Conservation (phyloP, 2,329 filamentous ascomycete genomes). For the Magnaporthales sp. region DNA sequence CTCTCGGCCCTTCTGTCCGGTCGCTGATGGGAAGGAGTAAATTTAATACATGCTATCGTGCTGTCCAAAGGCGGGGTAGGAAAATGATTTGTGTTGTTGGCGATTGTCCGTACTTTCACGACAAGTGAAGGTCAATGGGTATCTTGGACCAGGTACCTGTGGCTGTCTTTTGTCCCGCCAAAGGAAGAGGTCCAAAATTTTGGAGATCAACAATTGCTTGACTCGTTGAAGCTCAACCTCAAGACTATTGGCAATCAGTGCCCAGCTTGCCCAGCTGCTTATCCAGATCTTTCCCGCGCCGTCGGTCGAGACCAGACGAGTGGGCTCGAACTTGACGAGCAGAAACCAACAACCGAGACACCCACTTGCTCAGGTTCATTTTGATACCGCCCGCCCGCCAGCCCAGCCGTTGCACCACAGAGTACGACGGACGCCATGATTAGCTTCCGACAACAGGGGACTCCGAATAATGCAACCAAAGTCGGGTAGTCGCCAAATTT, state of each 20-base stretch:
- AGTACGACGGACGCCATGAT: background rate
- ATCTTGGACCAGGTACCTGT: no score
- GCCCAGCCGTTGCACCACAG: background rate
- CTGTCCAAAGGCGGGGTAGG: background rate
- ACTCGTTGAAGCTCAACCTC: background rate
- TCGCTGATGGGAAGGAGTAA: background rate
- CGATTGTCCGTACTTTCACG: no score
- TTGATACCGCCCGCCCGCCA: background rate
- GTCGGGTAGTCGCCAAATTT: background rate
- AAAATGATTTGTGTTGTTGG: background rate
- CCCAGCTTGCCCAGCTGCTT: constrained; percentile 1
- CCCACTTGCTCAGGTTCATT: no score
- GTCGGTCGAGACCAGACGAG: background rate
- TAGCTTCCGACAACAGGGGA: background rate
- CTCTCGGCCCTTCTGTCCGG: background rate
- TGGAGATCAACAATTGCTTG: background rate
- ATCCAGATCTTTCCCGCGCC: background rate
- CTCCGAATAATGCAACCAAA: background rate
- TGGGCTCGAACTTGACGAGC: background rate
- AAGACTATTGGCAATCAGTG: background rate
- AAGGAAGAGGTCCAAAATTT: no score
- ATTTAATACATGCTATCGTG: background rate
- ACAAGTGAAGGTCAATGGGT: no score
- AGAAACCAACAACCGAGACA: background rate
- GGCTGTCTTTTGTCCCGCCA: no score